Evolutionary conservation across 257 asterid species (phyloP), one percentile per base, ranked within the genome.

Genomic region (Jacaranda copaia): DNA sequence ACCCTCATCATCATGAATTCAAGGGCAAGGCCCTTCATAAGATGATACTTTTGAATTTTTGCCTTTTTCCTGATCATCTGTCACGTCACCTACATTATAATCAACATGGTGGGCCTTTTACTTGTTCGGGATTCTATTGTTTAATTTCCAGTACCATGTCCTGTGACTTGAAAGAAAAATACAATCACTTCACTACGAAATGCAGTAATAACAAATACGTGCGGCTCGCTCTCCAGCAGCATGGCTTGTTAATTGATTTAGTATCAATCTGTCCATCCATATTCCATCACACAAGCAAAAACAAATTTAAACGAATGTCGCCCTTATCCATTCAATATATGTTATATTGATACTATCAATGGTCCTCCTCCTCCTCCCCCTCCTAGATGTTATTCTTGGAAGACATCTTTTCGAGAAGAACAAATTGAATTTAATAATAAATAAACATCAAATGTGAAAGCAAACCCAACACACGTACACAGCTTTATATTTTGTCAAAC

Each of bases 31-130:
- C 57, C 48, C 70, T 73, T 66, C 16, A 36, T 59, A 49, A 66
- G 68, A 49, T 68, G 65, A 61, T 74, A 61, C 55, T 25, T 36
- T n/a, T 73, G 35, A 73, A 74, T 69, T 58, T 64, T 46, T 63
- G 72, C 79, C 56, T 81, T 76, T 76, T 48, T 12, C 81, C 32
- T 25, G 32, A 25, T 76, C 79, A 81, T 76, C 79, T 57, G 71
- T 81, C 81, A 75, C 56, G 75, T 81, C 84, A 76, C 63, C 73
- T 59, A 68, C 74, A 70, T 69, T 69, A 42, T 8, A 42, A 42
- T 42, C 8, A 5, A 5, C 81, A 45, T 52, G 49, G 60, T 60
- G 77, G 66, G 77, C 69, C 39, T 18, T 55, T 16, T 3, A 9
- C 75, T 42, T 55, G 19, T 65, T 73, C 39, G 66, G 75, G 74